Evolutionary conservation across 495 filamentous ascomycete genomes (phyloP).

Genomic region (Diplogelasinospora grovesii): DNA sequence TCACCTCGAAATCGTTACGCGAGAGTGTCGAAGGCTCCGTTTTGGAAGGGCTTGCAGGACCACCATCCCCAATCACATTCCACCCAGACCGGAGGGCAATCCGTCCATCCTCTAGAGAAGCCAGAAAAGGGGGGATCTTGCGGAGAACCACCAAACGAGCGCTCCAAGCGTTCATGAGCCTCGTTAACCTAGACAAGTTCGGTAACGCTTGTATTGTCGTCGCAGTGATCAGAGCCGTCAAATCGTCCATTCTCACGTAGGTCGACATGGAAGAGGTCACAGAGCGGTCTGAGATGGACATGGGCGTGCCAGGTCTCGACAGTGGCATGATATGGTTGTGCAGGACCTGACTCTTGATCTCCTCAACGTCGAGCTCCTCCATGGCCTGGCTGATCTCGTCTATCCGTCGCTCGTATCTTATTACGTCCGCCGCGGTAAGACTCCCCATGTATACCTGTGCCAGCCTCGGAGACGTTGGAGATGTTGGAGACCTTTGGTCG

Average conservation of each 20-base stretch:
- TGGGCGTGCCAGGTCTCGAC: constrained; percentile 46
- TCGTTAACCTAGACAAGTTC: constrained; percentile 63
- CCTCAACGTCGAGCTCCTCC: constrained; percentile 76
- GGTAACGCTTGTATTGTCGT: constrained; percentile 83
- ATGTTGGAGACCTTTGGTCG: constrained; percentile 9
- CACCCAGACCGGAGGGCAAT: constrained; percentile 57
- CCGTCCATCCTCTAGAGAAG: constrained; percentile 57
- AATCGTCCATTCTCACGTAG: constrained; percentile 61
- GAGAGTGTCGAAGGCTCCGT: constrained; percentile 26
- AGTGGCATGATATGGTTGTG: constrained; percentile 62
- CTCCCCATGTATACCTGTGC: constrained; percentile 63
- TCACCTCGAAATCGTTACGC: constrained; percentile 52
- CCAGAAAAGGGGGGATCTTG: constrained; percentile 61
- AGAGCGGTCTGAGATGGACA: constrained; percentile 35
- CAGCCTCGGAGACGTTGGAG: too few species aligned
- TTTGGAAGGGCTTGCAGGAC: neutral
- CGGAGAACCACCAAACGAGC: constrained; percentile 67
- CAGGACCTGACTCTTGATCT: constrained; percentile 82
- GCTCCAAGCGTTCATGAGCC: constrained; percentile 66
- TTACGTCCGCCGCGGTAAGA: constrained; percentile 53
- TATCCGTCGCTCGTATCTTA: constrained; percentile 63
- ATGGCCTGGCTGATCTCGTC: constrained; percentile 72
- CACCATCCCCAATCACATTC: constrained; percentile 40
- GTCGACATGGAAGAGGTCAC: constrained; percentile 41
- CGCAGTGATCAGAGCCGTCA: constrained; percentile 82